phyloP scores from a whole-genome alignment of 2,329 filamentous ascomycete genomes.

The Aspergillus calidoustus region DNA sequence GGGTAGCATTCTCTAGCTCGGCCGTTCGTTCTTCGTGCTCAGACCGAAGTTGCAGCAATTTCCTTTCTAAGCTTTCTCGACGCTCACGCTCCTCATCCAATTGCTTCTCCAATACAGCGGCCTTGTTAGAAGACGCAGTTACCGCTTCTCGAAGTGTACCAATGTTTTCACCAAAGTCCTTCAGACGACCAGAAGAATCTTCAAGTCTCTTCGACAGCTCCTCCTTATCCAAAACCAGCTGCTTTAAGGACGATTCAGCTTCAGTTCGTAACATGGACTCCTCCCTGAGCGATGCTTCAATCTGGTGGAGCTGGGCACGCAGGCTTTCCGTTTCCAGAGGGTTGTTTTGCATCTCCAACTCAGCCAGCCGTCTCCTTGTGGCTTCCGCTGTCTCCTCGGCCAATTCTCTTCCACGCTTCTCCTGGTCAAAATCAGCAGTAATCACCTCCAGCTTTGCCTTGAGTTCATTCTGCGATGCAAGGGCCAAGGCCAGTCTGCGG shows the following conservation, averaged over 20 bases:
- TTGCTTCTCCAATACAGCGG: conserved; percentile 75
- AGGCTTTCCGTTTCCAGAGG: conserved; percentile 84
- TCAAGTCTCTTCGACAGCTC: conserved; percentile 73
- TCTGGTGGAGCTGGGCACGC: conserved; percentile 80
- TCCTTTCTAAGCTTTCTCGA: conserved; percentile 75
- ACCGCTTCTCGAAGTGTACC: conserved; percentile 78
- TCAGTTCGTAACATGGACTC: conserved; percentile 79
- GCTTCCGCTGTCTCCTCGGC: conserved; percentile 87
- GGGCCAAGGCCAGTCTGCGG: conserved; percentile 78
- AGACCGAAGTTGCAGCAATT: conserved; percentile 73
- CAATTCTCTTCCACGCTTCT: conserved; percentile 77
- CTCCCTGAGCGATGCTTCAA: conserved; percentile 77
- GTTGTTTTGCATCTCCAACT: conserved; percentile 83
- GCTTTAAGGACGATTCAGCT: conserved; percentile 71
- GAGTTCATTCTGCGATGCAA: conserved; percentile 80
- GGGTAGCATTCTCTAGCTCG: conserved; percentile 75
- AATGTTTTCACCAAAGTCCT: conserved; percentile 73
- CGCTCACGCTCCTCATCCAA: conserved; percentile 76
- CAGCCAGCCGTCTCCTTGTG: conserved; percentile 79
- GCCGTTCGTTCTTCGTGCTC: conserved; percentile 81
- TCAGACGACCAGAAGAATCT: conserved; percentile 67
- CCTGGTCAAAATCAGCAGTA: conserved; percentile 74
- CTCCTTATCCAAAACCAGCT: conserved; percentile 84
- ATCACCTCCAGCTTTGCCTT: conserved; percentile 74
- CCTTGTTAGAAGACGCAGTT: conserved; percentile 76